Base-by-base conservation (phyloP, 805 yeast species). In the Teunomyces funiuensis region DNA sequence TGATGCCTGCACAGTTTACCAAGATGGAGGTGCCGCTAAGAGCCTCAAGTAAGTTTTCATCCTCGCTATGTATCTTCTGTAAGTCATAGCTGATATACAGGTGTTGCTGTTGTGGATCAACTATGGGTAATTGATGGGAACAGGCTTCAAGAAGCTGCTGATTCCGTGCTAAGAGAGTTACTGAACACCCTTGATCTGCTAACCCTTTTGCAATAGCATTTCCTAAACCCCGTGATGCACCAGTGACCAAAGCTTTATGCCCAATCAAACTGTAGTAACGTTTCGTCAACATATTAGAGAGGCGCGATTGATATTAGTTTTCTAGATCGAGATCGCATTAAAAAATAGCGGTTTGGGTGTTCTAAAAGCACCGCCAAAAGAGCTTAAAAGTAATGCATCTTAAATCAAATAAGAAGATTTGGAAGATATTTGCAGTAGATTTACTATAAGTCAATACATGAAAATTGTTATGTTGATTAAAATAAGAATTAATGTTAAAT, bases 151-250 rank as follows among this genome's bases (percentile, higher is more conserved):
- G 58, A 4, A 55, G 51, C 0, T 51, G 48, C 26, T 62, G 64
- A 40, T 76, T 66, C 30, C 86, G 57, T 0, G 88, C 74, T 4
- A 80, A 46, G 13, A 84, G 55, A 0, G 81, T 66, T 5, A 80
- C 64, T 15, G 64, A 65, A 18, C 77, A 74, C 1, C 90, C 90
- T 20, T 65, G 50, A 0, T 46, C 36, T 0, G 87, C 76, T 19
- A 85, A 63, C 22, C 52, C 56, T 25, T 55, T 47, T 0, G 88
- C 83, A 13, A 85, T 74, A 0, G 72, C 71, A 3, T 68, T 61
- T 0, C 93, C 93, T 10, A 85, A 64, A 0, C 93, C 91, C 33
- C 74, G 63, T 0, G 89, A 80, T 0, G 83, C 89, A 1, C 93
- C 93, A 0, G 88, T 83, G 2, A 83, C 60, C 4, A 79, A 49